Evolutionary conservation across 257 asterid species (phyloP), one percentile per base, ranked within the genome.

Genomic region (Solanum clarkiae): DNA sequence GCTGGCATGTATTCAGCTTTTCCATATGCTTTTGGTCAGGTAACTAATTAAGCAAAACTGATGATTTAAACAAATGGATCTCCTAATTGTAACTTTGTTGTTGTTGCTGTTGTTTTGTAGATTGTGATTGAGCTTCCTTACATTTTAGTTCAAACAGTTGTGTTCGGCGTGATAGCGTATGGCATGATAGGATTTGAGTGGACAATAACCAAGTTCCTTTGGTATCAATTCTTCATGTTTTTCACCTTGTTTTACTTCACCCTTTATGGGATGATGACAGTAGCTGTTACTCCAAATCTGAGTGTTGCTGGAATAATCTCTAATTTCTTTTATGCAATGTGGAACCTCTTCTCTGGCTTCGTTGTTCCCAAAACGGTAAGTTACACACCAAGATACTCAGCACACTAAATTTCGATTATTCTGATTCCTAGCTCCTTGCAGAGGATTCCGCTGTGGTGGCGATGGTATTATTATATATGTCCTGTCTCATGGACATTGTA

Each of bases 11-110:
- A 93, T 81, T 92, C 98, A 0, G 93, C 99, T 86, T 82, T 94
- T 60, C 93, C 99, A 3, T 94, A 95, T 84, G 97, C 98, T 32
- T 92, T 92, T 69, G 96, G 92, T 84, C 98, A 94, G 93, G 97
- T 29, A 60, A 44, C 9, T 44, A 44, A 60, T 29, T n/a, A 60
- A 60, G 68, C 68, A 60, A n/a, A n/a, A n/a, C 10, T 60, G 2
- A 14, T 32, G 36, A 53, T 12, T 14, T 55, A 55, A 55, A 6
- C 22, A 55, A 55, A 55, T 55, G 7, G 15, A n/a, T 60, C 68
- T 60, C 68, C 68, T 29, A 13, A 40, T 29, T 14, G 15, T 29
- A 66, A 66, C 22, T 66, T 62, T 11, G 24, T 62, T 66, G 18
- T 62, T 66, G 18, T 62, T 66, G 18, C 22, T 66, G 18, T 59